Evolutionary conservation across 163 green algal genomes (phyloP).

Genomic region (Prototheca stagnorum): DNA sequence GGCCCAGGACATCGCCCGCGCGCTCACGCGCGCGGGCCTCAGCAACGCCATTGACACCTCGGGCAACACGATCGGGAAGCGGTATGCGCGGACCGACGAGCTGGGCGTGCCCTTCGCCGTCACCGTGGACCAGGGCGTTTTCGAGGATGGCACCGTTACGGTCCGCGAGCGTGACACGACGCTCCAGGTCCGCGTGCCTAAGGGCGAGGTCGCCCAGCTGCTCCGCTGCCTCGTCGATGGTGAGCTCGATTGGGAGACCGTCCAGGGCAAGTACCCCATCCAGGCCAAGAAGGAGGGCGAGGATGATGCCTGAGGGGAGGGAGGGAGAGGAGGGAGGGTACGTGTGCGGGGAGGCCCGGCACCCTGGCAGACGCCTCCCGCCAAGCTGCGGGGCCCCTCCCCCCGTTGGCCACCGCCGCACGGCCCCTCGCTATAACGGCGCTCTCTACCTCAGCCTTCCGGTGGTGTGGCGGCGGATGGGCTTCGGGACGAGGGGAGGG

Average conservation of each 20-base stretch:
- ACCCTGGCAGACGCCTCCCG: too few species aligned
- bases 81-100: slow-evolving; percentile 96
- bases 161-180: slow-evolving; percentile 86
- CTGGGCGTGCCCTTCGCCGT: slow-evolving; percentile 93
- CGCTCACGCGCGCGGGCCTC: slow-evolving; percentile 44
- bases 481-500: too few species aligned
- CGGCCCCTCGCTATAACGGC: too few species aligned
- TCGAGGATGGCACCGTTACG: slow-evolving; percentile 74
- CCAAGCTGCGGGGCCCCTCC: too few species aligned
- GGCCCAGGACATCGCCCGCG: slow-evolving; percentile 32
- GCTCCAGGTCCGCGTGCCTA: slow-evolving; percentile 69
- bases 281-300: slow-evolving; percentile 36
- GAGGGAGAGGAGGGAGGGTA: neutral
- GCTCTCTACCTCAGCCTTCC: too few species aligned
- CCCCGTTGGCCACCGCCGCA: too few species aligned
- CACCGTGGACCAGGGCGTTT: slow-evolving; percentile 71
- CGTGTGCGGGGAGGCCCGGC: neutral
- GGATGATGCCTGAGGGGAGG: slow-evolving; percentile 12
- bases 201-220: slow-evolving; percentile 50
- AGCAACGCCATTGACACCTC: slow-evolving; percentile 84
- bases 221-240: slow-evolving; percentile 43
- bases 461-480: too few species aligned
- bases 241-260: slow-evolving; percentile 44
- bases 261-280: slow-evolving; percentile 62
- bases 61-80: slow-evolving; percentile 82